Evolutionary conservation across 1,284 basidiomycete genomes (phyloP).

Genomic region (Omphalotus olearius): DNA sequence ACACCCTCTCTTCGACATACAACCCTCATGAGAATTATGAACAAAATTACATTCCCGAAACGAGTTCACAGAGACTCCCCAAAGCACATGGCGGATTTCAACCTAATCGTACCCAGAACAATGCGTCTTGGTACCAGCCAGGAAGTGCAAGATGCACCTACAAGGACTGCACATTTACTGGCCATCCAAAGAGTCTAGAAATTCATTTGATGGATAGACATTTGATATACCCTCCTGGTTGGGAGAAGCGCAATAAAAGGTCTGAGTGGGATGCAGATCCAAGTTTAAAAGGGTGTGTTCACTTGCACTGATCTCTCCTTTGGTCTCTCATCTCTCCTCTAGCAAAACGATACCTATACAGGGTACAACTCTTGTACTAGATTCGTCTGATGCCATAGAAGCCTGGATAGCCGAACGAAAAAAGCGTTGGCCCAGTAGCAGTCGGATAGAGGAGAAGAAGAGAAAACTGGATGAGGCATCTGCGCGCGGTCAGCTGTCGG

Average conservation of each 20-base stretch:
- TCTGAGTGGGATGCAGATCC: slow-evolving; percentile 74
- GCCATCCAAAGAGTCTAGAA: slow-evolving; percentile 72
- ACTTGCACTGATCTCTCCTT: not conserved
- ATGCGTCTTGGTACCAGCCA: slow-evolving; percentile 55
- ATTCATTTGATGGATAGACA: slow-evolving; percentile 90
- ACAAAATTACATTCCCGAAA: not conserved
- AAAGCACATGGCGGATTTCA: not conserved
- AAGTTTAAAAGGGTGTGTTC: slow-evolving; percentile 61
- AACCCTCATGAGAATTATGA: slow-evolving; percentile 20
- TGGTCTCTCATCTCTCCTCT: slow-evolving; percentile 4
- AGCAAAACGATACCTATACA: slow-evolving; percentile 76
- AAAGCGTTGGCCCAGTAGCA: slow-evolving; percentile 74
- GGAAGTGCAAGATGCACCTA: slow-evolving; percentile 63
- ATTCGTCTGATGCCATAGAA: slow-evolving; percentile 78
- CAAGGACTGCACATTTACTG: slow-evolving; percentile 68
- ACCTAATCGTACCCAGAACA: not conserved
- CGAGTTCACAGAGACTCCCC: slow-evolving; percentile 5
- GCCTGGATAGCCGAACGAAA: slow-evolving; percentile 87
- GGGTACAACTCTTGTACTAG: slow-evolving; percentile 73
- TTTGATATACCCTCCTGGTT: slow-evolving; percentile 75
- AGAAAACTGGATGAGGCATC: slow-evolving; percentile 70
- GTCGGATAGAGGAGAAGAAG: slow-evolving; percentile 74
- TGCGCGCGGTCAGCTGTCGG: slow-evolving; percentile 71
- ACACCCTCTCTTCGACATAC: slow-evolving; percentile 51
- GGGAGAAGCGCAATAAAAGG: slow-evolving; percentile 60